Percentiles rank a stretch among this genome's conserved stretches.
Evolutionary conservation across 805 yeast genomes (phyloP).

Genomic region (Candida manassasensis): DNA sequence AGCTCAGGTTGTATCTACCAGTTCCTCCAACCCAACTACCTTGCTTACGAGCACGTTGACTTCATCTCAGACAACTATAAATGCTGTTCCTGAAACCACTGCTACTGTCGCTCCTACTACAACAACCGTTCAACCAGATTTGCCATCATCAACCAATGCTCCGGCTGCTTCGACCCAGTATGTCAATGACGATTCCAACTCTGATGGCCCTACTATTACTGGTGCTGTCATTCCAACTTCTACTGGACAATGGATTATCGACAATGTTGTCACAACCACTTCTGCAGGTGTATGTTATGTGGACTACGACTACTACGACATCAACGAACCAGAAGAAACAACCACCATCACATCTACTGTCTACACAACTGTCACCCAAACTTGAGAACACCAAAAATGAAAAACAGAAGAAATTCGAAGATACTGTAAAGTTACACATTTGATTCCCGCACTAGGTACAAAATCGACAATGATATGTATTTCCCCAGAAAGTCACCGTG

Average conservation of each 20-base stretch:
- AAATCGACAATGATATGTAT: too few relatives aligned
- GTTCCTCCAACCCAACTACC: not conserved
- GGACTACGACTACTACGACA: conserved; percentile 33
- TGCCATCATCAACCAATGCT: conserved; percentile 5
- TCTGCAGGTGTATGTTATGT: conserved; percentile 31
- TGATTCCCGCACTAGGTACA: too few relatives aligned
- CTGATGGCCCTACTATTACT: conserved; percentile 25
- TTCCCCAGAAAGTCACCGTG: too few relatives aligned
- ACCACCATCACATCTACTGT: conserved; percentile 36
- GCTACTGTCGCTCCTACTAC: conserved; percentile 8
- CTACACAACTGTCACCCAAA: conserved; percentile 28
- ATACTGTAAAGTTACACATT: too few relatives aligned
- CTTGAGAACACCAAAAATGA: not conserved
- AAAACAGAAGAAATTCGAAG: too few relatives aligned
- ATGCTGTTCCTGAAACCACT: conserved; percentile 7
- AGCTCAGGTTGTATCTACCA: conserved; percentile 8
- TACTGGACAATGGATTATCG: conserved; percentile 31
- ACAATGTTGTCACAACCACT: conserved; percentile 25
- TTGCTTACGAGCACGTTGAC: conserved; percentile 12
- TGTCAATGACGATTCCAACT: conserved; percentile 10
- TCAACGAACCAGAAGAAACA: conserved; percentile 28
- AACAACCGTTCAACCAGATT: not conserved
- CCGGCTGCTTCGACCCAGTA: conserved; percentile 7
- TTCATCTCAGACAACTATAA: conserved; percentile 13
- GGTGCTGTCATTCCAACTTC: conserved; percentile 21